Percentiles rank a stretch among this genome's conserved stretches.
phyloP scores from a whole-genome alignment of 805 yeast species.

The Cyberlindnera euphorbiiphila region DNA sequence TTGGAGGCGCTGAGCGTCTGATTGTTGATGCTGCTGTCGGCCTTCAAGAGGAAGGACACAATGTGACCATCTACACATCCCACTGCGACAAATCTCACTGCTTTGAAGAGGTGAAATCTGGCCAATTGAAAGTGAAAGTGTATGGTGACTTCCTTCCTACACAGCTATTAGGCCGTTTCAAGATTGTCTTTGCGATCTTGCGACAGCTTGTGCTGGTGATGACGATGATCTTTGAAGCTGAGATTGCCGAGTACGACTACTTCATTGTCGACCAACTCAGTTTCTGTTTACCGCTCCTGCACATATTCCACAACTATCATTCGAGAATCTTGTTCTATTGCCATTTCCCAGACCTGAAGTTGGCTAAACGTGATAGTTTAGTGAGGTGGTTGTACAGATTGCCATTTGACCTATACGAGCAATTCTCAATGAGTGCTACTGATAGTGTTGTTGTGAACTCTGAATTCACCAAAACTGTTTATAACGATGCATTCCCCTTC shows the following conservation, averaged over 20 bases:
- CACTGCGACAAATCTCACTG: conserved; percentile 87
- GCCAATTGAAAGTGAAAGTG: conserved; percentile 57
- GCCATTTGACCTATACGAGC: conserved; percentile 85
- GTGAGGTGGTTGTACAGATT: conserved; percentile 64
- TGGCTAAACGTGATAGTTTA: conserved; percentile 55
- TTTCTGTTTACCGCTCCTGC: conserved; percentile 73
- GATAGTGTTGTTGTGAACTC: conserved; percentile 88
- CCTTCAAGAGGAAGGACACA: conserved; percentile 60
- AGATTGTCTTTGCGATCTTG: conserved; percentile 76
- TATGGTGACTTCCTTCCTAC: conserved; percentile 86
- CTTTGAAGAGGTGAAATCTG: conserved; percentile 79
- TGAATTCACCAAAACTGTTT: conserved; percentile 70
- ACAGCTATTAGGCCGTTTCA: conserved; percentile 57
- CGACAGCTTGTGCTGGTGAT: conserved; percentile 71
- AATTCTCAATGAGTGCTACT: conserved; percentile 68
- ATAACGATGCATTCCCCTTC: conserved; percentile 56
- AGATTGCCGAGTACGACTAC: conserved; percentile 54
- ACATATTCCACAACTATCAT: conserved; percentile 35
- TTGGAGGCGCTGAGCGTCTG: conserved; percentile 97
- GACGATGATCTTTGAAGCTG: conserved; percentile 43
- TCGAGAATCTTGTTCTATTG: conserved; percentile 79
- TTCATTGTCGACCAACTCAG: conserved; percentile 87
- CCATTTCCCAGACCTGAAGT: conserved; percentile 89
- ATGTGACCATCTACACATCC: conserved; percentile 73
- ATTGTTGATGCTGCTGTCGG: conserved; percentile 95